Evolutionary conservation across 352 stramenopile species (phyloP).

Genomic region (Phytophthora vignae): DNA sequence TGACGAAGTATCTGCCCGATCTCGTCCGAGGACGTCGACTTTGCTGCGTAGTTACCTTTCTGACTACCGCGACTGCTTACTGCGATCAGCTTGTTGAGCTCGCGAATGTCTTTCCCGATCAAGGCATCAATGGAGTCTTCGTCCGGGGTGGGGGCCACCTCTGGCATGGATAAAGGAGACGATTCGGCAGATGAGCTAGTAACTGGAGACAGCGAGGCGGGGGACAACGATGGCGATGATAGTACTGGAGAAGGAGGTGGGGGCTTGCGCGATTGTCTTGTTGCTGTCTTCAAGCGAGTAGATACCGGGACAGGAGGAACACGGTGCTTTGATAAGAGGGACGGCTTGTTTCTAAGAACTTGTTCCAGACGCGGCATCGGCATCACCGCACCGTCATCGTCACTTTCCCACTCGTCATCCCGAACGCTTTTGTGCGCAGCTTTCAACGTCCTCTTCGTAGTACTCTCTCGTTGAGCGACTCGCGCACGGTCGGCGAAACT

Average conservation of each 20-base stretch:
- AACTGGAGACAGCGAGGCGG: slow-evolving; percentile 36
- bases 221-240: slow-evolving; percentile 21
- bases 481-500: slow-evolving; percentile 10
- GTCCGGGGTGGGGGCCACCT: slow-evolving; percentile 16
- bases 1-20: slow-evolving; percentile 39
- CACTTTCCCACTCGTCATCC: slow-evolving; percentile 10
- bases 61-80: slow-evolving; percentile 25
- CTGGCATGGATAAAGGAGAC: slow-evolving; percentile 29
- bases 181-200: slow-evolving; percentile 22
- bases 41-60: not conserved
- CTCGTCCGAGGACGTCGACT: slow-evolving; percentile 42
- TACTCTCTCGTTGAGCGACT: not conserved
- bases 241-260: slow-evolving; percentile 10
- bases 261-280: slow-evolving; percentile 6
- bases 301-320: not conserved
- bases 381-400: slow-evolving; percentile 31
- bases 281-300: slow-evolving; percentile 3
- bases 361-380: slow-evolving; percentile 63
- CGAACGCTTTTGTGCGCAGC: not conserved
- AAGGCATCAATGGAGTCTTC: slow-evolving; percentile 59
- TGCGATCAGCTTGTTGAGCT: slow-evolving; percentile 53
- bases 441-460: not conserved
- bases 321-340: slow-evolving; percentile 33
- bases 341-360: slow-evolving; percentile 51
- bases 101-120: slow-evolving; percentile 52